These are phyloP conservation scores for Rubroboletus satanas DNA, from an alignment of 768 basidiomycete genomes.

Conservation along the genomic window DNA sequence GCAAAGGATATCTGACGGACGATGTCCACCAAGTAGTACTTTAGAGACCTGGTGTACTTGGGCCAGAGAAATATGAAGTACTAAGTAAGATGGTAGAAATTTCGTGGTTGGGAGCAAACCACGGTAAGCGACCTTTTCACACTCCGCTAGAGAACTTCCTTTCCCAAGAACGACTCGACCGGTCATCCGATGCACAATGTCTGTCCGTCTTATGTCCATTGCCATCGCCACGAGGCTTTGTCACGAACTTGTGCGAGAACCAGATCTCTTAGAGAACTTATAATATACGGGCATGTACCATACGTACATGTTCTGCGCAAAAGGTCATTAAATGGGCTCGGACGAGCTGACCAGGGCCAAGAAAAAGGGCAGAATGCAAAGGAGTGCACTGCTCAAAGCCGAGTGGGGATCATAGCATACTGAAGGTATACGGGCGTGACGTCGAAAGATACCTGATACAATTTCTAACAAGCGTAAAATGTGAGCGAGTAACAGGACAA, in stretches of 20 bases:
- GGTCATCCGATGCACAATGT: not conserved
- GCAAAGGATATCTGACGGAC: slow-evolving; percentile 32
- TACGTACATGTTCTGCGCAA: slow-evolving; percentile 9
- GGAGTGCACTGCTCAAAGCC: slow-evolving; percentile 12
- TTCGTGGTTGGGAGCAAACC: slow-evolving; percentile 31
- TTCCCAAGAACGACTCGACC: slow-evolving; percentile 25
- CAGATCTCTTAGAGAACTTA: slow-evolving; percentile 2
- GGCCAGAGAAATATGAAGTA: slow-evolving; percentile 35
- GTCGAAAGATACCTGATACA: slow-evolving; percentile 22
- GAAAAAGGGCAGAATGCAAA: slow-evolving; percentile 13
- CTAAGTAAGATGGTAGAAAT: slow-evolving; percentile 38
- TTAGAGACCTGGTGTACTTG: slow-evolving; percentile 33
- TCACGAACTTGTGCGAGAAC: not conserved
- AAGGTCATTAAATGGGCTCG: slow-evolving; percentile 19
- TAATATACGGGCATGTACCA: slow-evolving; percentile 15
- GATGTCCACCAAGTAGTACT: slow-evolving; percentile 31
- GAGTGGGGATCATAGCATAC: slow-evolving; percentile 27
- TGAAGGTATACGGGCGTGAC: slow-evolving; percentile 21
- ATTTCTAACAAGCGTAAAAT: slow-evolving; percentile 20
- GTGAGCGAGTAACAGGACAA: slow-evolving; percentile 9
- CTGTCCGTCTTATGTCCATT: not conserved
- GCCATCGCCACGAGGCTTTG: not conserved
- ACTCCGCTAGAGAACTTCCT: slow-evolving; percentile 28
- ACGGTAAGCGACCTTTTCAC: slow-evolving; percentile 28
- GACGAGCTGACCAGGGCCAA: slow-evolving; percentile 2